phyloP scores from a whole-genome alignment of 2,329 filamentous ascomycete genomes.

The Stemphylium beticola region DNA sequence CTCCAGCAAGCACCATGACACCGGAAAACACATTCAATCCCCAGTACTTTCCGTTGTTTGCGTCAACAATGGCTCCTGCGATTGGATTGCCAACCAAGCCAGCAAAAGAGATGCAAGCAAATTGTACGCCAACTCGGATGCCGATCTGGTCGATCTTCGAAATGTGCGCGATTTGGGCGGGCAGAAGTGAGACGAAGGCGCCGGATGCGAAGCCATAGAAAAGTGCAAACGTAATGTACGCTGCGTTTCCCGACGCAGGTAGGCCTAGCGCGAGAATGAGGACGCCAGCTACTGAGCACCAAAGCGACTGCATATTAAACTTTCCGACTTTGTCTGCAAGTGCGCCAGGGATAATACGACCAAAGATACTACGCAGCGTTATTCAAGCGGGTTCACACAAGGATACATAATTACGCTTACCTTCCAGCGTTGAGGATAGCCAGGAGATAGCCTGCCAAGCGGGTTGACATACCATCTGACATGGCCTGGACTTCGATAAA shows the following conservation, averaged over 20 bases:
- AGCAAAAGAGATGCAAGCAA: slow-evolving; percentile 53
- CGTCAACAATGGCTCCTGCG: slow-evolving; percentile 54
- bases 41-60: slow-evolving; percentile 62
- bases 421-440: slow-evolving; percentile 57
- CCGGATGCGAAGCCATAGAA: slow-evolving; percentile 61
- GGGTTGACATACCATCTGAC: slow-evolving; percentile 54
- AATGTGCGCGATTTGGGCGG: slow-evolving; percentile 52
- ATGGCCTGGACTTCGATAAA: slow-evolving; percentile 58
- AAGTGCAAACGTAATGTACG: slow-evolving; percentile 53
- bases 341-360: slow-evolving; percentile 62
- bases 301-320: slow-evolving; percentile 55
- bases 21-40: slow-evolving; percentile 72
- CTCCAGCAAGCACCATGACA: slow-evolving; percentile 56
- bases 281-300: slow-evolving; percentile 48
- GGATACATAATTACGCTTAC: slow-evolving; percentile 49
- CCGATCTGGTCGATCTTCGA: slow-evolving; percentile 59
- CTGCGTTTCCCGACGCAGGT: slow-evolving; percentile 54
- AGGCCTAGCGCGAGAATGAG: slow-evolving; percentile 55
- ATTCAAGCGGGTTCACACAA: not conserved
- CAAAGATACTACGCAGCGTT: slow-evolving; percentile 54
- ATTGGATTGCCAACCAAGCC: slow-evolving; percentile 58
- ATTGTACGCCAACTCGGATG: slow-evolving; percentile 62
- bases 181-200: slow-evolving; percentile 57
- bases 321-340: slow-evolving; percentile 61
- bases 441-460: slow-evolving; percentile 60